A percentile compares a stretch with the other conserved stretches of the same genome.
Evolutionary conservation across 1,284 basidiomycete genomes (phyloP).

Genomic region (Boletellus deceptivus): DNA sequence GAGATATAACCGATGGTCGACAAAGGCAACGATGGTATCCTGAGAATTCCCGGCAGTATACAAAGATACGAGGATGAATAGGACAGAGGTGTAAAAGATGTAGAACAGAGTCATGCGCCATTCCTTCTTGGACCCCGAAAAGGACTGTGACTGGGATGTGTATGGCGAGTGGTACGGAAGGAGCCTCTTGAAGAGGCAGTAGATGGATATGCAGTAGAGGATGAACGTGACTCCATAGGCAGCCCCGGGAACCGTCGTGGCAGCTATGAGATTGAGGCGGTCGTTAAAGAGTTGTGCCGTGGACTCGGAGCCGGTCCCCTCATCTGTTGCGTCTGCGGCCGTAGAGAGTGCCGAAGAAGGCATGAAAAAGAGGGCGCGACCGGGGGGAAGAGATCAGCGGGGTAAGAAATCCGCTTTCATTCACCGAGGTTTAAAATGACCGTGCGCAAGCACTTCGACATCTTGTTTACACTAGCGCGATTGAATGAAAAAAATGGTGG

Average conservation of each 20-base stretch:
- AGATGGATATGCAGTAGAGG: conserved; percentile 22
- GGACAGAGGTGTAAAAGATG: conserved; percentile 25
- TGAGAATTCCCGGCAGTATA: conserved; percentile 30
- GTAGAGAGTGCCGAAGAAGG: conserved; percentile 1
- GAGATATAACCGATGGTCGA: conserved; percentile 35
- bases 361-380: conserved; percentile 5
- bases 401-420: conserved; percentile 4
- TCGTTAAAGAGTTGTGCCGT: conserved; percentile 12
- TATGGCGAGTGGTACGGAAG: conserved; percentile 4
- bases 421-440: conserved; percentile 24
- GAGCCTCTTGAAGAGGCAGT: conserved; percentile 24
- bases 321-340: conserved; percentile 5
- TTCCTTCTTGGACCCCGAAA: not conserved
- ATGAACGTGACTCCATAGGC: conserved; percentile 22
- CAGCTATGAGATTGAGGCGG: conserved; percentile 25
- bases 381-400: conserved; percentile 7
- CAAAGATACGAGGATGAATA: conserved; percentile 33
- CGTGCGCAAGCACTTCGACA: conserved; percentile 20
- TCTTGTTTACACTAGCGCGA: not conserved
- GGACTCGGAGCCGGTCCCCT: conserved; percentile 4
- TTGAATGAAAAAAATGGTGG: too few species aligned
- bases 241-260: conserved; percentile 25
- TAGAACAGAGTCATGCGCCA: conserved; percentile 26
- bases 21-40: conserved; percentile 28
- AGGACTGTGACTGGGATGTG: conserved; percentile 3